Percentiles rank a stretch among this genome's conserved stretches.
Evolutionary conservation across 1,284 basidiomycete species (phyloP).

Genomic region (Apiotrichum brassicae): DNA sequence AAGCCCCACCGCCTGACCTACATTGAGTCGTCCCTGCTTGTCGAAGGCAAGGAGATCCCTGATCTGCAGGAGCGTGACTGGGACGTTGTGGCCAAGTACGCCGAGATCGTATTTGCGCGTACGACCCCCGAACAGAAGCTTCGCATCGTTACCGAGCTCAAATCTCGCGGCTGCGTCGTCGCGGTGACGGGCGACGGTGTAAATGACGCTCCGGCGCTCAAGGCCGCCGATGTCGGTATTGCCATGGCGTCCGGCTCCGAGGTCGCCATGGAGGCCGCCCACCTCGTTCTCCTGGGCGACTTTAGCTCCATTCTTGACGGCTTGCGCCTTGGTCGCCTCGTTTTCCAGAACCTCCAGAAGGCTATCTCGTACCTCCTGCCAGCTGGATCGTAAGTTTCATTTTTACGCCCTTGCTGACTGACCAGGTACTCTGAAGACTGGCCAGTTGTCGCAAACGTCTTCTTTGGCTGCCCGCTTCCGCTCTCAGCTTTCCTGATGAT

Average conservation of each 20-base stretch:
- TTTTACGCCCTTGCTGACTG: not conserved
- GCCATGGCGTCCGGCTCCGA: conserved; percentile 50
- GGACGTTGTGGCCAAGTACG: conserved; percentile 53
- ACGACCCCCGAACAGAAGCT: conserved; percentile 68
- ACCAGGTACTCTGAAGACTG: conserved; percentile 54
- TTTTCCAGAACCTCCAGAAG: conserved; percentile 62
- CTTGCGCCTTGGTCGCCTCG: conserved; percentile 56
- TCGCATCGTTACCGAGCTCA: conserved; percentile 59
- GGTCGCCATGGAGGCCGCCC: conserved; percentile 47
- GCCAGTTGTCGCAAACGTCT: conserved; percentile 56
- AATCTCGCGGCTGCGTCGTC: conserved; percentile 53
- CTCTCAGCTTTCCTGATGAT: conserved; percentile 53
- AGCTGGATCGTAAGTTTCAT: conserved; percentile 46
- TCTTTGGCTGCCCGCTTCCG: conserved; percentile 52
- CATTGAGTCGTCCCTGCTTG: conserved; percentile 45
- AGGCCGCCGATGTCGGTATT: conserved; percentile 51
- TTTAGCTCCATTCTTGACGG: conserved; percentile 47
- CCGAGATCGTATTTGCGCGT: conserved; percentile 65
- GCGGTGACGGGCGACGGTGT: conserved; percentile 63
- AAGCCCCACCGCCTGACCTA: not conserved
- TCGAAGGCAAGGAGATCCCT: conserved; percentile 55
- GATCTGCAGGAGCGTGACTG: conserved; percentile 50
- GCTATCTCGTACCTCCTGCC: conserved; percentile 45
- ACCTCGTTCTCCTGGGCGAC: conserved; percentile 42
- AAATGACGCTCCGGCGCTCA: conserved; percentile 59